Evolutionary conservation across 495 filamentous ascomycete genomes (phyloP).

Genomic region (Hypoxylon fragiforme): DNA sequence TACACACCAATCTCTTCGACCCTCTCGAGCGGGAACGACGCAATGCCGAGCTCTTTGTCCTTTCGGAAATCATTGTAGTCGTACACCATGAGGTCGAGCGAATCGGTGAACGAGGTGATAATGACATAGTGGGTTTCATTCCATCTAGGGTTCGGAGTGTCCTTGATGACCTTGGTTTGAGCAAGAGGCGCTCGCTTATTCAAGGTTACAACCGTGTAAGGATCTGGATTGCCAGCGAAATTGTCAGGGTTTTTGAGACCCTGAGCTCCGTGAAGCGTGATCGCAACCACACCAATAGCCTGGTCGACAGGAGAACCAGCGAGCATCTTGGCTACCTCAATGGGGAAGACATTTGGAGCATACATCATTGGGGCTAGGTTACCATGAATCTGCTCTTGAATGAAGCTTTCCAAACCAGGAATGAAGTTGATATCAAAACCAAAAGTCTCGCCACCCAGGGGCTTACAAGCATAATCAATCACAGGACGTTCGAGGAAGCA

Average conservation of each 20-base stretch:
- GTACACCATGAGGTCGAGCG: constrained; percentile 77
- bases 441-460: constrained; percentile 89
- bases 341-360: constrained; percentile 93
- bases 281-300: constrained; percentile 89
- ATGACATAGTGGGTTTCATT: constrained; percentile 95
- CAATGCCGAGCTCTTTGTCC: constrained; percentile 90
- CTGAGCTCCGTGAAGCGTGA: constrained; percentile 87
- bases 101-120: constrained; percentile 83
- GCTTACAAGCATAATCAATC: constrained; percentile 97
- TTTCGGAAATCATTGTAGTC: constrained; percentile 97
- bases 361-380: constrained; percentile 97
- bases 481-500: constrained; percentile 74
- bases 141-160: constrained; percentile 87
- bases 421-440: constrained; percentile 99
- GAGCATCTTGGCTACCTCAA: constrained; percentile 98
- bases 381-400: constrained; percentile 91
- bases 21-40: constrained; percentile 81
- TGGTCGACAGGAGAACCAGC: constrained; percentile 93
- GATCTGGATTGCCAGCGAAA: constrained; percentile 90
- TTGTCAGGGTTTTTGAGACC: constrained; percentile 94
- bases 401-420: constrained; percentile 88
- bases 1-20: constrained; percentile 74
- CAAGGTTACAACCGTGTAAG: constrained; percentile 84
- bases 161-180: constrained; percentile 84
- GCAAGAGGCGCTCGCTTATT: constrained; percentile 79